Base-by-base conservation (phyloP, 768 basidiomycete species). In the Vishniacozyma victoriae region DNA sequence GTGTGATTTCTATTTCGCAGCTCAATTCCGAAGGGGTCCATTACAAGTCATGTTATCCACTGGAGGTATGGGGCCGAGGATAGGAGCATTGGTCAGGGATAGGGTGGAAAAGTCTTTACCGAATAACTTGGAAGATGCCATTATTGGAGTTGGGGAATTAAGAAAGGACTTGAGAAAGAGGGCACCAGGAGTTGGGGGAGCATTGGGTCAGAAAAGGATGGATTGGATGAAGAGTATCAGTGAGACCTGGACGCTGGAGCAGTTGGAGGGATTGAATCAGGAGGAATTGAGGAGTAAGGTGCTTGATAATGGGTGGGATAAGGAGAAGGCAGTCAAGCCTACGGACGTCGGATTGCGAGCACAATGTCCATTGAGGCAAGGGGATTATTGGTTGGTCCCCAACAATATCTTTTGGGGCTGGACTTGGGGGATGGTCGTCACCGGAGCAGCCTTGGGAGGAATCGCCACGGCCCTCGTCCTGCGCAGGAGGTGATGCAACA, bases 1-100 rank as follows among this genome's bases (percentile, higher is more conserved):
- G 35, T 99, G 95, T 77, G 93, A 99, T 73, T 99, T 99, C 67
- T 97, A 92, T 76, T 99, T 97, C 74, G 95, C 95, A 41, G 86
- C 88, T 3, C 87, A 89, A 70, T 82, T 96, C 51, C 83, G 88
- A 24, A 79, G 83, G 52, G 92, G 93, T 0, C 87, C 92, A 0
- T 75, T 99, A 19, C 91, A 95, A 73, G 82, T 99, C 55, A 85
- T 97, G 86, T 82, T 99, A 43, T 92, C 89, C 15, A 97, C 95
- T 3, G 87, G 87, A 52, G 95, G 95, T 25, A 83, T 86, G 60
- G 87, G 89, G 12, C 95, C 95, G 1, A 84, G 87, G 64, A 77
- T 97, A 65, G 90, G 92, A 3, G 85, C 85, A 54, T 76, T 95
- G 59, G 81, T 99, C 45, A 80, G 83, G 55, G 76, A 78, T 53